Evolutionary conservation across 179 eudicot genomes (phyloP), one percentile per base, ranked within the genome.

Genomic region (Silene coronaria): DNA sequence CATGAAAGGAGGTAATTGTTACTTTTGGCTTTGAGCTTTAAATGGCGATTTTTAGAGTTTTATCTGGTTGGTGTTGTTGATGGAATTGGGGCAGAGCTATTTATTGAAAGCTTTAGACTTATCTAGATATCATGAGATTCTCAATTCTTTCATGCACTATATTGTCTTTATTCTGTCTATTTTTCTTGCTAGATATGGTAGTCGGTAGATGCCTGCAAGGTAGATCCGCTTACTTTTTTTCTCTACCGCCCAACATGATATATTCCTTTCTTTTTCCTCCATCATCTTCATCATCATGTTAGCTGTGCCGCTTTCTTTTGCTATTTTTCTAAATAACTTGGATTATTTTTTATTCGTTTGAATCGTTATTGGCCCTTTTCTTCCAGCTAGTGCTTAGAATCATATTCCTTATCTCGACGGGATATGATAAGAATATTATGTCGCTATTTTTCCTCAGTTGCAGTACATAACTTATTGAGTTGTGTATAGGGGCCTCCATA

Each of bases 1-100:
- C 80, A 82, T 73, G 51, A 28, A 27, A 24, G 30, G 17, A 61
- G 70, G 76, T 61, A 66, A 58, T 53, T 65, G 46, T 16, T 16
- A 3, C 17, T 72, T 16, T 21, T 38, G 13, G 24, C 23, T 34
- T 75, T 66, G 70, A 36, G 4, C n/a, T 58, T 8, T 13, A 2
- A 21, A 4, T 23, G 9, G 14, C 14, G 72, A 48, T 23, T 4
- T 6, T 38, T 57, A 32, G 45, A 23, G 46, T 16, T 61, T 66
- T 32, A 24, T 26, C n/a, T 55, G 61, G 30, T 65, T 65, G 77
- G 46, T 55, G 80, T 59, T 32, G 24, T 70, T 64, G 75, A 71
- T 38, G 51, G 30, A 51, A 30, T 63, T 61, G 72, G 32, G 45
- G 32, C 14, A 42, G 2, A 16, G 9, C 17, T 42, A 30, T 79